Conservation (phyloP, 2,329 filamentous ascomycete genomes). For the Westerdykella sp. region DNA sequence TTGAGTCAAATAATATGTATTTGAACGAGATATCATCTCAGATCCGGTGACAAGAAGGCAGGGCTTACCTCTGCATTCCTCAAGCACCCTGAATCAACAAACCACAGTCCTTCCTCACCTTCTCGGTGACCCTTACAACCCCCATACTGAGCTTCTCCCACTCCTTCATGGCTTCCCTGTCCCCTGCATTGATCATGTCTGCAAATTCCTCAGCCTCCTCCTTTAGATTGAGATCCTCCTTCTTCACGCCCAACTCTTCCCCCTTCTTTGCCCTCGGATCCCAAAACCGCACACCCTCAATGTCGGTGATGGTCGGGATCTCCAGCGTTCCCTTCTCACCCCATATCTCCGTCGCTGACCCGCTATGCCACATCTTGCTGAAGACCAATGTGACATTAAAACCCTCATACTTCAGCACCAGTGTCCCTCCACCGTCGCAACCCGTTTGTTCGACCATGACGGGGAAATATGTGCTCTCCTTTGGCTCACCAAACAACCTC, state of each 20-base stretch:
- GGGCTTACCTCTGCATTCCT: slow-evolving; percentile 4
- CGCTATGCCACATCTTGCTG: slow-evolving; percentile 42
- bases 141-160: slow-evolving; percentile 39
- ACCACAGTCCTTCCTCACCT: slow-evolving; percentile 41
- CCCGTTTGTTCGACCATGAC: slow-evolving; percentile 39
- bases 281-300: slow-evolving; percentile 37
- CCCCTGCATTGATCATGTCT: slow-evolving; percentile 38
- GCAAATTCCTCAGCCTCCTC: slow-evolving; percentile 46
- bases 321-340: slow-evolving; percentile 44
- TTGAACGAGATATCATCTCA: too few species aligned
- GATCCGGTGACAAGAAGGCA: too few species aligned
- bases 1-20: too few species aligned
- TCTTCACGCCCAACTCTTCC: slow-evolving; percentile 36
- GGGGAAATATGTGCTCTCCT: slow-evolving; percentile 38
- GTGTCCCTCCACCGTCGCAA: slow-evolving; percentile 43
- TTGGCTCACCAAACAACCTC: slow-evolving; percentile 43
- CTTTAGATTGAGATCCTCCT: slow-evolving; percentile 41
- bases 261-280: slow-evolving; percentile 41
- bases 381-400: slow-evolving; percentile 42
- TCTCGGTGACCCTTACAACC: slow-evolving; percentile 40
- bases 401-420: slow-evolving; percentile 40
- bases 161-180: slow-evolving; percentile 32
- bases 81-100: slow-evolving; percentile 34
- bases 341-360: slow-evolving; percentile 42
- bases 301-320: slow-evolving; percentile 42